These are phyloP conservation scores for Rhipidocladum racemiflorum DNA, from an alignment of 176 grass and related monocot species.

Conservation along the genomic window DNA sequence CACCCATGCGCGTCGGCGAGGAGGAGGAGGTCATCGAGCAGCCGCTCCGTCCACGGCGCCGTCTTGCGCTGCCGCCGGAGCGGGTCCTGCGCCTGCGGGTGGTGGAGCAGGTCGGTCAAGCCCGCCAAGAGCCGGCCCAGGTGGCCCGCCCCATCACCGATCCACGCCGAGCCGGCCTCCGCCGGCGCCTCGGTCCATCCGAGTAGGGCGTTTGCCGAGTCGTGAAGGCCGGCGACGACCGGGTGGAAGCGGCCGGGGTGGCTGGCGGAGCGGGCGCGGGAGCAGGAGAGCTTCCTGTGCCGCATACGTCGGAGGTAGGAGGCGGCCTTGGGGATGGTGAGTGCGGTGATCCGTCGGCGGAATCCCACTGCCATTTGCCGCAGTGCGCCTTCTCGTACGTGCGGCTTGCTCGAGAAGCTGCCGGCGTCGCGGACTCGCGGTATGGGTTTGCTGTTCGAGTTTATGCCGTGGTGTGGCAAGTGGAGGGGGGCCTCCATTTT, in stretches of 20 bases:
- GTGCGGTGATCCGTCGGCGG: constrained; percentile 18
- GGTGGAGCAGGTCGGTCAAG: constrained; percentile 43
- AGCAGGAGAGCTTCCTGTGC: constrained; percentile 47
- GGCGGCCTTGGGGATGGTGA: constrained; percentile 24
- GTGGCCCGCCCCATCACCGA: constrained; percentile 17
- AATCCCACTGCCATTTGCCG: constrained; percentile 39
- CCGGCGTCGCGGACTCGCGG: background rate
- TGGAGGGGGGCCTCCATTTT: background rate
- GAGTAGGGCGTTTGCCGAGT: constrained; percentile 22
- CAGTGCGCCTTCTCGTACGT: no score
- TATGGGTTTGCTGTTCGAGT: background rate
- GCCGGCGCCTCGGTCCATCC: constrained; percentile 20
- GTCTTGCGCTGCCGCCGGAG: background rate
- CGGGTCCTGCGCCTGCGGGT: constrained; percentile 54
- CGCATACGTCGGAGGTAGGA: constrained; percentile 30
- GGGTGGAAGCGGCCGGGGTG: constrained; percentile 66
- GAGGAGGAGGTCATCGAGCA: constrained; percentile 60
- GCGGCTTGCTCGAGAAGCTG: background rate
- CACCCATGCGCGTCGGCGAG: constrained; percentile 50
- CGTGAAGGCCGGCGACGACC: constrained; percentile 43
- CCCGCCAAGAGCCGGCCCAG: constrained; percentile 18
- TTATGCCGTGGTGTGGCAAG: constrained; percentile 24
- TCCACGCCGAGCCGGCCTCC: constrained; percentile 24
- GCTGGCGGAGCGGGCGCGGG: constrained; percentile 41
- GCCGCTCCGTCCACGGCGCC: constrained; percentile 36